Conservation (phyloP, 2,329 filamentous ascomycete species). For the Phyllosticta paracitricarpa region DNA sequence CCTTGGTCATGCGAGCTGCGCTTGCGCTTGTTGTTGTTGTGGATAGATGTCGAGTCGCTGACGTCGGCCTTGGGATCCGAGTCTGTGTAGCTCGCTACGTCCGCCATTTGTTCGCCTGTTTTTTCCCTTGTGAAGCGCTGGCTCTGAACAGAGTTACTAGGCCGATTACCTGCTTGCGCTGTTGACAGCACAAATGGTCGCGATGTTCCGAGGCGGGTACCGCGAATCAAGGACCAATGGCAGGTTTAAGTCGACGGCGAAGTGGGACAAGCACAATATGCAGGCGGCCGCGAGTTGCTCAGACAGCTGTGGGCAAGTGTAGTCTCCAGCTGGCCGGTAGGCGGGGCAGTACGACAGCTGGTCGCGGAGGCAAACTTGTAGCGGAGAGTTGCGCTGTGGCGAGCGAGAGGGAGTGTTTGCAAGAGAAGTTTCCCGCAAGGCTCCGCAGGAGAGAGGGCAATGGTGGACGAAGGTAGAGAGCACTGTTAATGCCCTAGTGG, state of each 20-base stretch:
- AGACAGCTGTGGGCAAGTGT: background rate
- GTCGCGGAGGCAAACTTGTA: slow-evolving; percentile 19
- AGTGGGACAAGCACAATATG: slow-evolving; percentile 15
- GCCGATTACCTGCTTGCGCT: background rate
- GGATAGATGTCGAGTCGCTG: slow-evolving; percentile 18
- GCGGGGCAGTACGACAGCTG: slow-evolving; percentile 15
- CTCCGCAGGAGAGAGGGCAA: slow-evolving; percentile 16
- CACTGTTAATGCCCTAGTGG: slow-evolving; percentile 13
- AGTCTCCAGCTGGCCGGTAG: slow-evolving; percentile 6
- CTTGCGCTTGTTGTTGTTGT: slow-evolving; percentile 36
- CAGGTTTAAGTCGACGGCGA: slow-evolving; percentile 14
- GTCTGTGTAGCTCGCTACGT: slow-evolving; percentile 29
- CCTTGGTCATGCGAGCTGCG: slow-evolving; percentile 36
- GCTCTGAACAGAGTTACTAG: background rate
- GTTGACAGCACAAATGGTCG: background rate
- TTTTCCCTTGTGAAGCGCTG: background rate
- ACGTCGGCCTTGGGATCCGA: slow-evolving; percentile 23
- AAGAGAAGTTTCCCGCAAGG: slow-evolving; percentile 11
- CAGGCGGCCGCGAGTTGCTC: slow-evolving; percentile 14
- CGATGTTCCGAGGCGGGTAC: slow-evolving; percentile 4
- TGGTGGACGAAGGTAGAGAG: slow-evolving; percentile 16
- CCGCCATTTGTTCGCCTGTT: slow-evolving; percentile 22
- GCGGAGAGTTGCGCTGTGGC: slow-evolving; percentile 2
- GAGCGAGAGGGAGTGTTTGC: background rate
- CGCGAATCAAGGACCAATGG: slow-evolving; percentile 14